phyloP scores from a whole-genome alignment of 257 asterid genomes.

The Dorcoceras hygrometricum region DNA sequence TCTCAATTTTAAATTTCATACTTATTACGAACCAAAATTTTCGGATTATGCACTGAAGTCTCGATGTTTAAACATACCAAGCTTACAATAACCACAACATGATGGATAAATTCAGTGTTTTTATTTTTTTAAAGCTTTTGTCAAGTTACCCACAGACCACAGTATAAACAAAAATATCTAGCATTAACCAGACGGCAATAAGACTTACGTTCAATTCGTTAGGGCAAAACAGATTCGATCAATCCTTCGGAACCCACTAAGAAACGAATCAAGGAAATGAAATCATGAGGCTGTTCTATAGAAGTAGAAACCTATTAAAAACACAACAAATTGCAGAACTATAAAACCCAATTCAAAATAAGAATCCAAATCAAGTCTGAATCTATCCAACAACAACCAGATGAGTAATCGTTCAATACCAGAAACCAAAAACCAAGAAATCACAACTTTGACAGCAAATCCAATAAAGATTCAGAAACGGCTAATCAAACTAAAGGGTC shows the following conservation, averaged over 20 bases:
- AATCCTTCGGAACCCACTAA: slow-evolving; percentile 20
- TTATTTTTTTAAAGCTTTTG: not conserved
- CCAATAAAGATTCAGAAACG: slow-evolving; percentile 31
- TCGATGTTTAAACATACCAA: no score
- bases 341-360: not conserved
- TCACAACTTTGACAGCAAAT: slow-evolving; percentile 29
- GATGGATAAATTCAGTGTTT: not conserved
- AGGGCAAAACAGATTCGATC: slow-evolving; percentile 1
- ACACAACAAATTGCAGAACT: not conserved
- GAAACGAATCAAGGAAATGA: slow-evolving; percentile 3
- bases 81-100: not conserved
- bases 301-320: slow-evolving; percentile 7
- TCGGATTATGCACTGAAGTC: no score
- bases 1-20: not conserved
- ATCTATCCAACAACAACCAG: slow-evolving; percentile 26
- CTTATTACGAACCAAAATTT: not conserved
- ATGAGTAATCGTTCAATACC: slow-evolving; percentile 15
- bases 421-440: slow-evolving; percentile 28
- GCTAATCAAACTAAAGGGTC: not conserved
- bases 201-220: slow-evolving; percentile 7
- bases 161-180: not conserved
- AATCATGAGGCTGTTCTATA: not conserved
- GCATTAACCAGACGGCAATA: slow-evolving; percentile 17
- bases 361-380: slow-evolving; percentile 18
- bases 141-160: no score